Base-by-base conservation (phyloP, 768 basidiomycete species). In the Mycena polygramma region DNA sequence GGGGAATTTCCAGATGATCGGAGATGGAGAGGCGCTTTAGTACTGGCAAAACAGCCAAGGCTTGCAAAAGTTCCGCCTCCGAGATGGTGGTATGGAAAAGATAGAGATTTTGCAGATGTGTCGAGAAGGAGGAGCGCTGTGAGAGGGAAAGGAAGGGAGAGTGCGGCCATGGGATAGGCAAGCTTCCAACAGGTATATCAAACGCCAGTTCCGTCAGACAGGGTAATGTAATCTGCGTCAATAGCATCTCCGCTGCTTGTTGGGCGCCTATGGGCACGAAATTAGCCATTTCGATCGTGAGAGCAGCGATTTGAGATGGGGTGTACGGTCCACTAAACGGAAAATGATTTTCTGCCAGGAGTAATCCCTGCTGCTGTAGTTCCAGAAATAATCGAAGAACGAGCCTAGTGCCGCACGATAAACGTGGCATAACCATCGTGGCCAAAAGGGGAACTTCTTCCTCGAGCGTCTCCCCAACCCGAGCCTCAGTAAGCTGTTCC, bases 61-160 rank as follows among this genome's bases (percentile, higher is more conserved):
- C 19, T 26, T 41, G 24, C 24, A 59, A 9, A 22, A 66, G 48
- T 6, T 59, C 43, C 2, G 19, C 7, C 11, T 59, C 57, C 26
- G 57, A 20, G 39, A 67, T 45, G 20, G 11, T 7, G 8, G 46
- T 41, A 6, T 67, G 4, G 24, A 22, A 17, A 2, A 67, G 8
- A 15, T 36, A 20, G 30, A 67, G 52, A 2, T 7, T 10, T 17
- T n/a, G 24, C 1, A 67, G 66, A 37, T 46, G 51, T 15, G 39
- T 8, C 6, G 43, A 14, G 43, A 67, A 67, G 2, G 57, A 41
- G 39, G 66, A 67, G 6, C 66, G 66, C 7, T 22, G 14, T 10
- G 66, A 7, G 37, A 58, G 51, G 10, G 48, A 19, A 8, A 52
- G 14, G 20, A 67, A 67, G 10, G 20, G 19, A 4, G 39, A 17